Evolutionary conservation across 2,329 filamentous ascomycete species (phyloP).

Genomic region (Parastagonospora avenae): DNA sequence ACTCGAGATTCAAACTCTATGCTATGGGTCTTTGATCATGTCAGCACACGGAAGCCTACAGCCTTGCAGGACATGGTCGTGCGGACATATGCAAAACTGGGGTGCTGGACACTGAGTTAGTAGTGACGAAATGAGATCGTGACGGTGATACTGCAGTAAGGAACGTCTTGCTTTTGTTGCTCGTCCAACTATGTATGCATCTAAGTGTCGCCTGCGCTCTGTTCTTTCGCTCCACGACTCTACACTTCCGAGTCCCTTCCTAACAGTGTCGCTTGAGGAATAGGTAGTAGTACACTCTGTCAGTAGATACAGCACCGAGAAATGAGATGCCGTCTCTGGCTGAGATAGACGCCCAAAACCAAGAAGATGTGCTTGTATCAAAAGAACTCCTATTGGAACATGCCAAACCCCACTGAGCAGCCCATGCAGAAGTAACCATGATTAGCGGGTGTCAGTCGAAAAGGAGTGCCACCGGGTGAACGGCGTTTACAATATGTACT

Average conservation of each 20-base stretch:
- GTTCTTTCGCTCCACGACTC: conserved; percentile 2
- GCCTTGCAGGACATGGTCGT: no score
- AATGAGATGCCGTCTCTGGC: conserved; percentile 19
- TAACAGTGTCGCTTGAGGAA: conserved; percentile 11
- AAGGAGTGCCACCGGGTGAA: conserved; percentile 36
- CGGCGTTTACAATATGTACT: conserved; percentile 48
- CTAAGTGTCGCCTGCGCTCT: conserved; percentile 20
- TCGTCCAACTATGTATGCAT: conserved; percentile 28
- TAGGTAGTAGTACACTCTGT: conserved; percentile 35
- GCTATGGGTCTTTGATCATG: no score
- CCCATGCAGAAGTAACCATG: conserved; percentile 41
- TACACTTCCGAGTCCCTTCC: conserved; percentile 2
- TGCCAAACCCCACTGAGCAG: conserved; percentile 33
- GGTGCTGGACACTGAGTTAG: no score
- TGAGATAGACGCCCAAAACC: conserved; percentile 23
- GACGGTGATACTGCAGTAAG: conserved; percentile 5
- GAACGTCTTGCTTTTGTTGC: conserved; percentile 36
- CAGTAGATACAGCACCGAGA: conserved; percentile 24
- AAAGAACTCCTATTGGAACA: conserved; percentile 37
- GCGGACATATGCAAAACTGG: no score
- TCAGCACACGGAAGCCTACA: no score
- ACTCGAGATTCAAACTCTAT: no score
- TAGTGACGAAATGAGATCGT: not conserved
- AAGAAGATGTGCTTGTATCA: conserved; percentile 45
- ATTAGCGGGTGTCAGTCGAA: conserved; percentile 43